A percentile compares a stretch with the other conserved stretches of the same genome.
These are phyloP conservation scores for Skeletonema costatum DNA, from an alignment of 108 stramenopile genomes.

Conservation along the genomic window DNA sequence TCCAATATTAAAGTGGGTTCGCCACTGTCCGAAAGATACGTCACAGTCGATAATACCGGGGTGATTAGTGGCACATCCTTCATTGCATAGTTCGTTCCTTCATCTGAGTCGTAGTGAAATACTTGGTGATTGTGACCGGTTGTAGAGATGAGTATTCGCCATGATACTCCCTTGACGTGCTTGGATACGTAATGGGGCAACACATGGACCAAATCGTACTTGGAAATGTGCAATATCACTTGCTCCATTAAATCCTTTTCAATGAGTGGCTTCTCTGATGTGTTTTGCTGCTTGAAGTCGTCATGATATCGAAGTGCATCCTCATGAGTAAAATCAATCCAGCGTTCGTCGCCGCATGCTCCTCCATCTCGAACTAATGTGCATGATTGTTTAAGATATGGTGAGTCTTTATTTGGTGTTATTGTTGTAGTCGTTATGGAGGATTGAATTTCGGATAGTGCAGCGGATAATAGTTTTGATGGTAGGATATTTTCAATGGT, in stretches of 20 bases:
- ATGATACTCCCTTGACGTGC: background rate
- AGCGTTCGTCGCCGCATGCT: constrained; percentile 1
- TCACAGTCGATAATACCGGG: background rate
- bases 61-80: background rate
- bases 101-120: background rate
- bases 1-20: background rate
- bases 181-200: background rate
- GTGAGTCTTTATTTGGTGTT: background rate
- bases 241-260: constrained; percentile 1
- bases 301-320: background rate
- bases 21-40: background rate
- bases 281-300: background rate
- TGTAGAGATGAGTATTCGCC: background rate
- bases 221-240: background rate
- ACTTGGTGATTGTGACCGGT: background rate
- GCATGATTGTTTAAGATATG: background rate
- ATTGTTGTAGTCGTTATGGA: background rate
- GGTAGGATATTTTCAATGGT: background rate
- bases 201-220: background rate
- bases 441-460: background rate
- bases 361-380: background rate
- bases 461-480: background rate
- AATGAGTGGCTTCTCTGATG: background rate
- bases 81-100: background rate
- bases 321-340: background rate